Base-by-base conservation (phyloP, 371 early-diverging fungal genomes). In the Coemansia sp. region DNA sequence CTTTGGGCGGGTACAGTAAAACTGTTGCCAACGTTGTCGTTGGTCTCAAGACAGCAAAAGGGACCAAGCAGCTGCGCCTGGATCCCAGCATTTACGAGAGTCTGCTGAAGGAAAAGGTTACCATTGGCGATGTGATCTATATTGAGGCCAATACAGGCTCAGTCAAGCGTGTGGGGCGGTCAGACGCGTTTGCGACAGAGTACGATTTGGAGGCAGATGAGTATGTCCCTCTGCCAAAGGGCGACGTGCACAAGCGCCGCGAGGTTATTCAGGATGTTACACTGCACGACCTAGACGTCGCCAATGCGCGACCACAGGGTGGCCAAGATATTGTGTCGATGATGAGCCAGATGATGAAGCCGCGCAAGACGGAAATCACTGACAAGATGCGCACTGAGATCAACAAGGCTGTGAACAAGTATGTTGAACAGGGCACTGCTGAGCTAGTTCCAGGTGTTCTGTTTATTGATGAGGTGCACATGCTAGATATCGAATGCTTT, bases 401-500 rank as follows among this genome's bases (percentile, higher is more conserved):
- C 83, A 97, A 99, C 90, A 95, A 95, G 78, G 96, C 95, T 7
- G 97, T 99, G 66, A 95, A 96, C 87, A 92, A 92, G 83, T 98
- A 98, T 79, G 94, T 99, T 64, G 97, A 98, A 74, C 98, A 99
- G 77, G 99, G 98, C 29, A 94, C 92, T 66, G 99, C 98, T 3
- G 95, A 95, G 77, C 83, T 99, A 16, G 92, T 96, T 21, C 98
- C 98, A 4, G 99, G 99, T 57, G 97, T 99, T 6, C 79, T 99
- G 45, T 97, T 99, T 73, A 94, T 99, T 77, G 97, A 99, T 79
- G 99, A 99, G 83, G 97, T 96, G 8, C 99, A 99, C 74, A 94
- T 99, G 93, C 88, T 99, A 42, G 98, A 99, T 82, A 92, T 97
- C 65, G 99, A 99, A 82, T 97, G 98, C 82, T 99, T 99, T 76